A percentile compares a stretch with the other conserved stretches of the same genome.
phyloP scores from a whole-genome alignment of 1,284 basidiomycete species.

The Puccinia polysora region DNA sequence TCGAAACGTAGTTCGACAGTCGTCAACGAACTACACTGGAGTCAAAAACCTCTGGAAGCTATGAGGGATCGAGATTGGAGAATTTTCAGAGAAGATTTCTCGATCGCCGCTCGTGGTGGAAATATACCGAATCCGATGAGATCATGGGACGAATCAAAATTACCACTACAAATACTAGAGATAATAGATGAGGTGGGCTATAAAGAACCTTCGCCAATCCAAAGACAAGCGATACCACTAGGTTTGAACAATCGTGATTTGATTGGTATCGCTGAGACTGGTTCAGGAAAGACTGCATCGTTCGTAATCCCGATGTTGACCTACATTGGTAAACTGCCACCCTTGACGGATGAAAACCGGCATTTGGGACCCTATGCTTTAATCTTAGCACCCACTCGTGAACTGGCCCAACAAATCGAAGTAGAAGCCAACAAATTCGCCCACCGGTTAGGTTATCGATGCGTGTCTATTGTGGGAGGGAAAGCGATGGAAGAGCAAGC shows the following conservation, averaged over 20 bases:
- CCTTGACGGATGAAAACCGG: slow-evolving; percentile 80
- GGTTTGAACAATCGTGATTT: slow-evolving; percentile 91
- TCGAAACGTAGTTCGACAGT: slow-evolving; percentile 55
- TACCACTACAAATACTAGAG: slow-evolving; percentile 71
- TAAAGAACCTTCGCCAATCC: slow-evolving; percentile 92
- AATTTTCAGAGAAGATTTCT: slow-evolving; percentile 98
- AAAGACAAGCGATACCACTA: slow-evolving; percentile 96
- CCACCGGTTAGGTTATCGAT: slow-evolving; percentile 74
- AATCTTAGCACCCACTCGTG: slow-evolving; percentile 91
- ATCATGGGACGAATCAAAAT: slow-evolving; percentile 81
- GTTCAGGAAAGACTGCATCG: slow-evolving; percentile 98
- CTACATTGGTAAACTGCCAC: slow-evolving; percentile 80
- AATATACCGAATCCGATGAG: slow-evolving; percentile 86
- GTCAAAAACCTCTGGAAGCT: slow-evolving; percentile 82
- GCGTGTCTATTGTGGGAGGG: slow-evolving; percentile 96
- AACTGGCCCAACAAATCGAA: slow-evolving; percentile 96
- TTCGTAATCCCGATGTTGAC: slow-evolving; percentile 97
- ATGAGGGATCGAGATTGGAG: slow-evolving; percentile 99
- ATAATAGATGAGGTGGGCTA: slow-evolving; percentile 88
- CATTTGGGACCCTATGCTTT: slow-evolving; percentile 90
- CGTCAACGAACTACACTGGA: slow-evolving; percentile 71
- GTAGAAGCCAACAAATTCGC: slow-evolving; percentile 87
- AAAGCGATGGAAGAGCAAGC: slow-evolving; percentile 85
- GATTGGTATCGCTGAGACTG: slow-evolving; percentile 97
- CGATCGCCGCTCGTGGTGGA: slow-evolving; percentile 81